Evolutionary conservation across 1,139 yeast genomes (phyloP).

Genomic region (Candida mesenterica): DNA sequence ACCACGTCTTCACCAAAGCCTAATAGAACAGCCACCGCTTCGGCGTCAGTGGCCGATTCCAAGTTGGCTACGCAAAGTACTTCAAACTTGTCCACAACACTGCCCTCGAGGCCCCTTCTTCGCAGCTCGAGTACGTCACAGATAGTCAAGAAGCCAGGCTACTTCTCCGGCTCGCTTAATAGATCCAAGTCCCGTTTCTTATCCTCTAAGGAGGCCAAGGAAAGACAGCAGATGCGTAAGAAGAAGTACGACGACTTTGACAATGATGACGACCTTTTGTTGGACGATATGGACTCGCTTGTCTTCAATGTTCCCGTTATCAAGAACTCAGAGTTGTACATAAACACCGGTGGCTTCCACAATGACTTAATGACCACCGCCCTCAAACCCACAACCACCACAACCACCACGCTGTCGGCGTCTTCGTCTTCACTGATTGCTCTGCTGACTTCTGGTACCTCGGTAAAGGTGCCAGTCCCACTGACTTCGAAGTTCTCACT

Average conservation of each 20-base stretch:
- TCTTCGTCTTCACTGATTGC: background rate
- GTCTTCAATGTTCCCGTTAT: constrained; percentile 48
- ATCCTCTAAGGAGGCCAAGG: constrained; percentile 38
- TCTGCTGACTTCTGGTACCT: background rate
- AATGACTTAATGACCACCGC: constrained; percentile 10
- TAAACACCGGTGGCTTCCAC: constrained; percentile 12
- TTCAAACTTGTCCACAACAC: background rate
- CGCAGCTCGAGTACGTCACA: constrained; percentile 3
- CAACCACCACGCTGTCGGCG: background rate
- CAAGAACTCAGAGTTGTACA: constrained; percentile 35
- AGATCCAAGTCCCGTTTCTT: constrained; percentile 39
- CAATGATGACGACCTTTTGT: constrained; percentile 40
- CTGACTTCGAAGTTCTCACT: background rate
- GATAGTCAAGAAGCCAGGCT: constrained; percentile 4
- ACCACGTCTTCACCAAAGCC: constrained; percentile 13
- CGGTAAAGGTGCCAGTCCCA: background rate
- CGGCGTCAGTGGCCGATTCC: too few relatives aligned
- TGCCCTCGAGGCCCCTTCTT: background rate
- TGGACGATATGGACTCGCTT: constrained; percentile 32
- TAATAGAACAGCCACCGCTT: constrained; percentile 1
- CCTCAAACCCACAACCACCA: background rate
- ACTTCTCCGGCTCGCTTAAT: constrained; percentile 17
- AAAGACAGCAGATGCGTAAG: constrained; percentile 39
- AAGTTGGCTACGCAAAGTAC: constrained; percentile 2
- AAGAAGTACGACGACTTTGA: constrained; percentile 41